Evolutionary conservation across 768 basidiomycete species (phyloP).

Genomic region (Amanita inopinata): DNA sequence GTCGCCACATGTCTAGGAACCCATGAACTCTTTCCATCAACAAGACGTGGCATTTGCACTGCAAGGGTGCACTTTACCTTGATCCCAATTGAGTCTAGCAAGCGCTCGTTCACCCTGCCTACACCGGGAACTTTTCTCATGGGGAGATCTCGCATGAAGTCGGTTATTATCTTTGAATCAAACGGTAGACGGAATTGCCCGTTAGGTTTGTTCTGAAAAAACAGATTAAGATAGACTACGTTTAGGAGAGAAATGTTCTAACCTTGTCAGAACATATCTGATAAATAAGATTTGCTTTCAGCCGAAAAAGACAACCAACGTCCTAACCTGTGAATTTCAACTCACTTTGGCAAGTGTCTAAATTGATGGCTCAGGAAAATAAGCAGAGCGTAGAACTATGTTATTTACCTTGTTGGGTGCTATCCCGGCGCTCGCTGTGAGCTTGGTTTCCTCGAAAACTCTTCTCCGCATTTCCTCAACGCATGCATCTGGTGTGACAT

Average conservation of each 20-base stretch:
- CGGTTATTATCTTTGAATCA: conserved; percentile 48
- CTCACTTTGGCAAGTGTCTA: conserved; percentile 88
- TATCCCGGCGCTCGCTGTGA: conserved; percentile 93
- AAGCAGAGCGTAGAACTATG: conserved; percentile 16
- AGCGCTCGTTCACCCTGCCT: conserved; percentile 82
- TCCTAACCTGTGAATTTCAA: conserved; percentile 5
- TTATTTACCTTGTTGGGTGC: conserved; percentile 96
- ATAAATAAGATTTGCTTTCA: too few species aligned
- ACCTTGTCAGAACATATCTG: conserved; percentile 93
- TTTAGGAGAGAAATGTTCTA: conserved; percentile 5
- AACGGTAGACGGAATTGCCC: conserved; percentile 79
- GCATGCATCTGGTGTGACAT: conserved; percentile 59
- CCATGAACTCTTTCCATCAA: background rate
- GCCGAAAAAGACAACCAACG: too few species aligned
- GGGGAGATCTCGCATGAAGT: conserved; percentile 73
- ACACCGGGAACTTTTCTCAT: conserved; percentile 87
- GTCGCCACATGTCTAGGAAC: conserved; percentile 75
- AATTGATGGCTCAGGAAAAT: conserved; percentile 11
- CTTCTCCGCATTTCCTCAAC: conserved; percentile 66
- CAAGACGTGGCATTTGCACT: conserved; percentile 1
- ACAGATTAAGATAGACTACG: conserved; percentile 5
- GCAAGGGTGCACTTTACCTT: conserved; percentile 37
- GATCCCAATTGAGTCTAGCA: conserved; percentile 81
- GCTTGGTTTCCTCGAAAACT: conserved; percentile 67
- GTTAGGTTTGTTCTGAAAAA: conserved; percentile 88